Base-by-base conservation (phyloP, 768 basidiomycete genomes). In the Mycena galericulata region DNA sequence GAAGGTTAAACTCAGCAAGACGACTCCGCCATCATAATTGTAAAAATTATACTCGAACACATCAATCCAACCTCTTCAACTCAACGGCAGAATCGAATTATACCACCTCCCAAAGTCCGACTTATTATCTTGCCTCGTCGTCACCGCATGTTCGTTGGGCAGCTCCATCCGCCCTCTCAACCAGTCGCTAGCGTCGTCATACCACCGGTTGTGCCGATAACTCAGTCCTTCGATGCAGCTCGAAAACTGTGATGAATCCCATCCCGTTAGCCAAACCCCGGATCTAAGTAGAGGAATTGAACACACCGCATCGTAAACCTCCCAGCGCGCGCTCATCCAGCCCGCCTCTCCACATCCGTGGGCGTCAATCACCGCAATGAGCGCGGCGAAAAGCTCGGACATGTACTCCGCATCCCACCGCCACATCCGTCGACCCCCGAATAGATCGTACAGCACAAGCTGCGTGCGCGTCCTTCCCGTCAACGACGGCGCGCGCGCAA, bases 301-400 rank as follows among this genome's bases (percentile, higher is more conserved):
- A 57, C 67, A 15, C 38, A 70, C 72, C 63, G 62, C 58, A 59
- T 73, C 72, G 45, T 73, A 73, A 4, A 73, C 72, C 40, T 70
- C 65, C 72, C 69, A 73, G 2, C 72, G 62, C 22, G 58, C 66
- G n/a, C 47, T 63, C 41, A 30, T 51, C 72, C 72, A 73, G 5
- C 72, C 72, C 20, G 58, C 53, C 4, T 55, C 45, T 2, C 72
- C 72, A 26, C 47, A 32, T 2, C 69, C 72, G 34, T 71, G 62
- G 11, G 36, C 32, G 12, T 54, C 30, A 40, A 66, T 67, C 18
- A 69, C 53, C 4, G 38, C 38, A 14, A 65, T 65, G 3, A 71
- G 69, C 18, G 62, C 53, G 9, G 18, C 0, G 34, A 56, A 56
- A 17, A 64, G 15, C 2, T 64, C 53, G 10, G 4, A 2, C 51